These are phyloP conservation scores for Aspergillus puulaauensis DNA, from an alignment of 2,329 filamentous ascomycete genomes.

Conservation along the genomic window DNA sequence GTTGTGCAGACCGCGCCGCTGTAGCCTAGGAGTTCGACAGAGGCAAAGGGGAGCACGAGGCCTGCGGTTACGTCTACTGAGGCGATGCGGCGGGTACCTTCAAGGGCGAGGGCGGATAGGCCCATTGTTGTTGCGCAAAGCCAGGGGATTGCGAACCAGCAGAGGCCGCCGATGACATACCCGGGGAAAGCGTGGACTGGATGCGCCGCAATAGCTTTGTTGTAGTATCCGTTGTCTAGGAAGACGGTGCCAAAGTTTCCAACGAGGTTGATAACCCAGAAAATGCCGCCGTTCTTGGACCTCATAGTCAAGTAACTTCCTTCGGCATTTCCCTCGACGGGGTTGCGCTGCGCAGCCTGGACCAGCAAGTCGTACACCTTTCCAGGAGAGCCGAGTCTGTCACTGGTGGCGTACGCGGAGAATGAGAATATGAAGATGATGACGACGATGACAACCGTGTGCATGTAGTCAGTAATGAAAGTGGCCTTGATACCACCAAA, in stretches of 20 bases:
- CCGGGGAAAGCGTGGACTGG: constrained; percentile 84
- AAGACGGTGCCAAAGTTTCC: constrained; percentile 67
- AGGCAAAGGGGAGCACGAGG: constrained; percentile 79
- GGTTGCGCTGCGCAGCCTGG: constrained; percentile 66
- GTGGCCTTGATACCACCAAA: constrained; percentile 80
- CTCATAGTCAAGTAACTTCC: constrained; percentile 88
- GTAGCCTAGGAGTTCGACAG: constrained; percentile 77
- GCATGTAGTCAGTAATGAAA: constrained; percentile 81
- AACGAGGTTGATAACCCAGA: constrained; percentile 88
- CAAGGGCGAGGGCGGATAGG: constrained; percentile 74
- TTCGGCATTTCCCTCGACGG: constrained; percentile 74
- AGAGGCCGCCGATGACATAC: constrained; percentile 81
- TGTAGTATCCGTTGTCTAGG: constrained; percentile 83
- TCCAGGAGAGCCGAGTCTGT: constrained; percentile 69
- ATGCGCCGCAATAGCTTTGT: constrained; percentile 87
- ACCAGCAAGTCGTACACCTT: constrained; percentile 77
- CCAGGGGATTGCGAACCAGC: constrained; percentile 94
- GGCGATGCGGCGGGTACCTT: constrained; percentile 71
- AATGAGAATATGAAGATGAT: constrained; percentile 86
- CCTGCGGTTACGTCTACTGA: constrained; percentile 76
- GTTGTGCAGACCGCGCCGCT: constrained; percentile 77
- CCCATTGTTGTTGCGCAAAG: constrained; percentile 87
- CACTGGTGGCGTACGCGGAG: constrained; percentile 74
- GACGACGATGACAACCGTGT: constrained; percentile 71
- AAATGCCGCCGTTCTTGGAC: constrained; percentile 76